Evolutionary conservation across 2,329 filamentous ascomycete species (phyloP).

Genomic region (Raffaelea ambrosiae): DNA sequence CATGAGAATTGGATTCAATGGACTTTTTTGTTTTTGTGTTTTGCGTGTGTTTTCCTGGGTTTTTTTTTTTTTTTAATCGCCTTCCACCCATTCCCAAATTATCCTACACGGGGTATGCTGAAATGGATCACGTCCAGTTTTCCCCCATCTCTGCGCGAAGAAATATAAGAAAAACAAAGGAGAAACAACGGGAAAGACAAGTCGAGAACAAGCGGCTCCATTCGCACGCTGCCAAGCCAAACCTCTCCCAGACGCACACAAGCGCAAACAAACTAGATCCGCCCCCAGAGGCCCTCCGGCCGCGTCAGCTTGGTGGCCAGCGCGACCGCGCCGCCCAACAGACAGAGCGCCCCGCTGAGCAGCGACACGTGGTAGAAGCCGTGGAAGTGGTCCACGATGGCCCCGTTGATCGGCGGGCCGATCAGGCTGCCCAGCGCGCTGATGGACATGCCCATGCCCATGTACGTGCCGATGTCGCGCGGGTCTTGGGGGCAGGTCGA

Average conservation of each 20-base stretch:
- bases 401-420: slow-evolving; percentile 37
- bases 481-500: slow-evolving; percentile 30
- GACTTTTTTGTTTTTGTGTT: not conserved
- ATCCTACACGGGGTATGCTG: no score
- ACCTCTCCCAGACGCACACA: no score
- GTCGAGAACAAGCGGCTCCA: no score
- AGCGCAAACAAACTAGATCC: no score
- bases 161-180: no score
- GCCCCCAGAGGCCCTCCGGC: slow-evolving; percentile 19
- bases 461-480: slow-evolving; percentile 40
- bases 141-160: no score
- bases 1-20: no score
- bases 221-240: no score
- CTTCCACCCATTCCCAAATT: not conserved
- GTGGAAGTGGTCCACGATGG: slow-evolving; percentile 27
- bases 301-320: slow-evolving; percentile 15
- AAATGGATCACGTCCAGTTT: no score
- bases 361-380: slow-evolving; percentile 27
- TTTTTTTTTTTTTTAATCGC: not conserved
- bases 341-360: slow-evolving; percentile 27
- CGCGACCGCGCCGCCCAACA: slow-evolving; percentile 18
- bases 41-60: not conserved
- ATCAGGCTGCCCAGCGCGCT: slow-evolving; percentile 29
- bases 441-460: slow-evolving; percentile 33
- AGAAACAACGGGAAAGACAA: no score